Conservation (phyloP, 169 alveolate species). For the Plasmodium falciparum region DNA sequence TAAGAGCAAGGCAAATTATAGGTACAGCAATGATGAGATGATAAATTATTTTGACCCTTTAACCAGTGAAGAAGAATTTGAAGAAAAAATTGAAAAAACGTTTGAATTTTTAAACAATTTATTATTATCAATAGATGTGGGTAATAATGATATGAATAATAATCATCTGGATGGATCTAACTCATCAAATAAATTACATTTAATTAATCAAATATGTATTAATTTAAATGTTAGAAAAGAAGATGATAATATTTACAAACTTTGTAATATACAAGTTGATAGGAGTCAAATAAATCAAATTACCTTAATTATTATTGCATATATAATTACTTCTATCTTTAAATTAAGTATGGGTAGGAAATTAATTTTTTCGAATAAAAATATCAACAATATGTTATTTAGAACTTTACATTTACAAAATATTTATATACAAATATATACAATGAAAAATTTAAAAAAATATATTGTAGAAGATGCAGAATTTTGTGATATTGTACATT, state of each 20-base stretch:
- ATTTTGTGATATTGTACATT: slow-evolving; percentile 20
- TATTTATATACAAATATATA: slow-evolving; percentile 68
- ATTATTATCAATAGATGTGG: slow-evolving; percentile 22
- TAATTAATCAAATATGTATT: slow-evolving; percentile 12
- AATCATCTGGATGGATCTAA: not conserved
- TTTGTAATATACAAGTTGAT: slow-evolving; percentile 17
- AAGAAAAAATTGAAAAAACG: slow-evolving; percentile 61
- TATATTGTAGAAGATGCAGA: slow-evolving; percentile 67
- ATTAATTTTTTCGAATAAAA: slow-evolving; percentile 58
- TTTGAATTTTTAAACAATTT: slow-evolving; percentile 54
- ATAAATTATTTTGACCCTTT: slow-evolving; percentile 60
- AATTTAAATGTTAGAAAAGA: slow-evolving; percentile 22
- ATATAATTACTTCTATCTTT: slow-evolving; percentile 48
- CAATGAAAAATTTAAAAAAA: slow-evolving; percentile 69
- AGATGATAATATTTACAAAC: slow-evolving; percentile 13
- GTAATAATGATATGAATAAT: slow-evolving; percentile 1
- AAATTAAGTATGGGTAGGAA: slow-evolving; percentile 66
- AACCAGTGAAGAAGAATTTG: slow-evolving; percentile 42
- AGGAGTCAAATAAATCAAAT: slow-evolving; percentile 45
- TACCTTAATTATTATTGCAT: slow-evolving; percentile 62
- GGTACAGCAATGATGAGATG: slow-evolving; percentile 3
- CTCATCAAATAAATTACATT: slow-evolving; percentile 5
- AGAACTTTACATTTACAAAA: slow-evolving; percentile 55
- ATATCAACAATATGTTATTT: slow-evolving; percentile 18
- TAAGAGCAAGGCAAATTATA: too few species aligned